These are phyloP conservation scores for Fraxinus paxiana DNA, from an alignment of 305 asterid species.

Conservation along the genomic window DNA sequence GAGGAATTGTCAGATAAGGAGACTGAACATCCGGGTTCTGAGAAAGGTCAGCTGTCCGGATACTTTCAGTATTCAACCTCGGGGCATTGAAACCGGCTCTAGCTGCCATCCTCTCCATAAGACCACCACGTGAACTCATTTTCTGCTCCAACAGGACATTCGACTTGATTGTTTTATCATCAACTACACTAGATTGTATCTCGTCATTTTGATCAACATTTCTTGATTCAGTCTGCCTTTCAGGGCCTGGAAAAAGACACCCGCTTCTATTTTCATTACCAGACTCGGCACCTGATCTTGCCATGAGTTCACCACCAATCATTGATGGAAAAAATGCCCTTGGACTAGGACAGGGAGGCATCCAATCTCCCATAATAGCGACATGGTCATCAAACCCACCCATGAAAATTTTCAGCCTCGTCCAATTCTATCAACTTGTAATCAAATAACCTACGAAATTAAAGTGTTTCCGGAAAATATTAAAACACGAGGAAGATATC, in stretches of 20 bases:
- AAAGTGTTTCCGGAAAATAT: neutral
- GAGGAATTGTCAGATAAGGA: conserved; percentile 72
- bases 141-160: conserved; percentile 35
- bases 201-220: conserved; percentile 28
- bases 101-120: conserved; percentile 78
- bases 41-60: conserved; percentile 55
- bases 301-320: conserved; percentile 18
- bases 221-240: conserved; percentile 20
- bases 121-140: conserved; percentile 55
- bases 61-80: conserved; percentile 66
- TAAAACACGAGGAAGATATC: conserved; percentile 12
- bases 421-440: neutral
- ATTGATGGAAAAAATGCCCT: conserved; percentile 38
- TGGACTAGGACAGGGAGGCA: conserved; percentile 54
- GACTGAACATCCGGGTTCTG: conserved; percentile 55
- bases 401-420: conserved; percentile 28
- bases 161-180: conserved; percentile 30
- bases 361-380: conserved; percentile 67
- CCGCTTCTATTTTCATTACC: conserved; percentile 12
- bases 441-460: neutral
- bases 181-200: conserved; percentile 20
- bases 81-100: conserved; percentile 91
- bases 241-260: conserved; percentile 23
- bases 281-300: conserved; percentile 8
- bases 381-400: conserved; percentile 70